Base-by-base conservation (phyloP, 140 eudicot species). In the Bidens hawaiensis region DNA sequence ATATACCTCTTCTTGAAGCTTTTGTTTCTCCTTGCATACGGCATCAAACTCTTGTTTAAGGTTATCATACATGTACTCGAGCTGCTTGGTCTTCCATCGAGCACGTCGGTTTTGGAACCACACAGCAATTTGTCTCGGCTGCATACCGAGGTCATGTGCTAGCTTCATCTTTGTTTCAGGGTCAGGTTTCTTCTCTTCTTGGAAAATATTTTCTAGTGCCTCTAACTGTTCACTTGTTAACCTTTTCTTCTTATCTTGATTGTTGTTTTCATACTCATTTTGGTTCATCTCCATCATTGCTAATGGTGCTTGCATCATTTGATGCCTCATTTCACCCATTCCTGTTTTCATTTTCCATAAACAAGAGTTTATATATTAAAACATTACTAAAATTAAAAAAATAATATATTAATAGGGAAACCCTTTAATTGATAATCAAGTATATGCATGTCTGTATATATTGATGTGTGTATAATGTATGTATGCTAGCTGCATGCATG, bases 101-200 rank as follows among this genome's bases (percentile, higher is more conserved):
- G 97, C 97, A 64, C 97, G 69, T 54, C 97, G 69, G 73, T 90
- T 90, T 38, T 90, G 97, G 76, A 90, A 90, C 95, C 97, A 90
- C 11, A 90, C 95, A 2, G 95, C 95, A 4, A 90, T 80, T 55
- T 90, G 97, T n/a, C 97, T 75, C 0, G 97, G 97, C 82, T 90
- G 94, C 36, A 90, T 76, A 12, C 86, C 94, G 3, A 90, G 90
- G 48, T 90, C 95, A 69, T 78, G 81, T 2, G 97, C 87, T 72
- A 90, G 85, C 84, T 81, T 86, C 83, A 86, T 79, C 61, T 90
- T 90, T 49, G 94, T 64, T 16, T 90, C 95, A 30, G 97, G 90
- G 50, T 90, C 97, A 51, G 86, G 76, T 77, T 90, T 90, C 71
- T 83, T 86, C 69, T 89, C 97, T 73, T 89, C 95, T 36, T 85